These are phyloP conservation scores for Jaenimonas drosophilae DNA, from an alignment of 208 protist species.

Conservation along the genomic window DNA sequence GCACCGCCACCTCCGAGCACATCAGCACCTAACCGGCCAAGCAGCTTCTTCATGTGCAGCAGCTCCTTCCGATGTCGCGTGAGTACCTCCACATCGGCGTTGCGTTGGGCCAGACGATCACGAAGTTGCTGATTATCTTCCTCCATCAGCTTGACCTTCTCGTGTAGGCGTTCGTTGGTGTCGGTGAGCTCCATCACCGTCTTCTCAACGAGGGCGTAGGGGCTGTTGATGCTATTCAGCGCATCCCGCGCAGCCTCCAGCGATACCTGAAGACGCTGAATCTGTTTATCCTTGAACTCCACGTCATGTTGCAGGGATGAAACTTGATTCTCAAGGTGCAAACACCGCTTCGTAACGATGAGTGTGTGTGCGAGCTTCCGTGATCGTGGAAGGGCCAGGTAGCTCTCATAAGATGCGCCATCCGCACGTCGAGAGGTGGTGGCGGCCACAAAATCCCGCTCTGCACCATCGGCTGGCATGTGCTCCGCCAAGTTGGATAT, in stretches of 20 bases:
- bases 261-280: conserved; percentile 58
- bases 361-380: conserved; percentile 70
- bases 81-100: conserved; percentile 43
- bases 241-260: conserved; percentile 65
- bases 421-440: background rate
- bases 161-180: conserved; percentile 45
- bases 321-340: conserved; percentile 79
- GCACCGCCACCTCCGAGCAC: conserved; percentile 10
- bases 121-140: conserved; percentile 47
- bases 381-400: conserved; percentile 56
- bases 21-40: conserved; percentile 47
- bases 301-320: conserved; percentile 46
- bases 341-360: conserved; percentile 75
- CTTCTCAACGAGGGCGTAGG: conserved; percentile 70
- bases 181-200: conserved; percentile 41
- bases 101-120: conserved; percentile 35
- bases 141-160: conserved; percentile 23
- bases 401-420: conserved; percentile 34
- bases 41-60: conserved; percentile 57
- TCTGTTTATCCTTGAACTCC: conserved; percentile 58
- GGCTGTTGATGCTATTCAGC: conserved; percentile 79
- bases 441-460: background rate
- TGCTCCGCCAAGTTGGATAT: conserved; percentile 65
- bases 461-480: conserved; percentile 10
- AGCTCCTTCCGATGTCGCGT: conserved; percentile 68